These are phyloP conservation scores for Candida sp. DNA, from an alignment of 1,139 yeast genomes.

Conservation along the genomic window DNA sequence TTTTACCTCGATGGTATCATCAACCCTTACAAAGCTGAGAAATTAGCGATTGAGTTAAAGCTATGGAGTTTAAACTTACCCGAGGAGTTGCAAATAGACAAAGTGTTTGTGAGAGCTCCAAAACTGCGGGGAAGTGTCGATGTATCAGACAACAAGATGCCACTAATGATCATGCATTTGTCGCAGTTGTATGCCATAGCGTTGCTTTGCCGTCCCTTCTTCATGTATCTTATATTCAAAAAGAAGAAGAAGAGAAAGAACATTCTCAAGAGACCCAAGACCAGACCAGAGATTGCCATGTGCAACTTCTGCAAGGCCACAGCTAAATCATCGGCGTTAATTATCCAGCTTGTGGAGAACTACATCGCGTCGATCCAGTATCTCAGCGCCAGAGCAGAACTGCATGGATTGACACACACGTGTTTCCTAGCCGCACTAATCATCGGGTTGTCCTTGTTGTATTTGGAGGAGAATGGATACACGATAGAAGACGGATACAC, in stretches of 20 bases:
- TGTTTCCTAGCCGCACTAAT: constrained; percentile 18
- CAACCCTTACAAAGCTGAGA: constrained; percentile 34
- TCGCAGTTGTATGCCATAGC: constrained; percentile 43
- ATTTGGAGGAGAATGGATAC: constrained; percentile 12
- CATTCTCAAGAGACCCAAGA: constrained; percentile 9
- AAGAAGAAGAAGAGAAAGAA: constrained; percentile 6
- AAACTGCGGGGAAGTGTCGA: constrained; percentile 4
- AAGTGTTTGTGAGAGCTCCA: constrained; percentile 18
- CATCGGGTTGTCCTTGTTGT: constrained; percentile 15
- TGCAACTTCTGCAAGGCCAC: constrained; percentile 19
- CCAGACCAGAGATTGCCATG: constrained; percentile 15
- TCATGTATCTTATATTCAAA: constrained; percentile 25
- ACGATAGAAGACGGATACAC: constrained; percentile 13
- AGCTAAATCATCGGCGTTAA: constrained; percentile 18
- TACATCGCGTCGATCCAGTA: constrained; percentile 15
- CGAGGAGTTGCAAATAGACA: constrained; percentile 24
- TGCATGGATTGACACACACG: constrained; percentile 15
- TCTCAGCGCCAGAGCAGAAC: constrained; percentile 16
- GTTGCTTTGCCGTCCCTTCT: constrained; percentile 48
- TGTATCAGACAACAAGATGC: constrained; percentile 17
- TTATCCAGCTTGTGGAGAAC: constrained; percentile 18
- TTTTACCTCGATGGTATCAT: constrained; percentile 30
- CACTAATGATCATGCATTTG: constrained; percentile 37
- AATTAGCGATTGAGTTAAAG: constrained; percentile 38
- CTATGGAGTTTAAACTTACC: constrained; percentile 38